Evolutionary conservation across 148 eudicot species (phyloP).

Genomic region (Cornus florida): DNA sequence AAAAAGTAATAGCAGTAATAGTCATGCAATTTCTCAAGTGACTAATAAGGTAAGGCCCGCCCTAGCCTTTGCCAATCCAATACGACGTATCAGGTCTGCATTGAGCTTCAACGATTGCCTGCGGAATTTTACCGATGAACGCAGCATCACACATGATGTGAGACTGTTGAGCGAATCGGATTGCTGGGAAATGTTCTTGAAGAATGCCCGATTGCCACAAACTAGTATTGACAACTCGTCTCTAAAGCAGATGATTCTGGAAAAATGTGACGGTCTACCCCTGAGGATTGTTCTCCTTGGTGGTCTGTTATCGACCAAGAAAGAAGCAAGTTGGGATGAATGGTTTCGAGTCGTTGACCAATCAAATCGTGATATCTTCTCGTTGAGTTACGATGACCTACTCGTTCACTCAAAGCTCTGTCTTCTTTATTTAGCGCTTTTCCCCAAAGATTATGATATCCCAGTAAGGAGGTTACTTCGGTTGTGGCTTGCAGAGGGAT

Average conservation of each 20-base stretch:
- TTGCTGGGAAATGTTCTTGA: constrained; percentile 23
- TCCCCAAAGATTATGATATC: constrained; percentile 39
- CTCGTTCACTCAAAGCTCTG: constrained; percentile 36
- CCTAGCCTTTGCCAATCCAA: too few relatives aligned
- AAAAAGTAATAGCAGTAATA: background rate
- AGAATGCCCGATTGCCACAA: background rate
- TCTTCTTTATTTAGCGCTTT: constrained; percentile 45
- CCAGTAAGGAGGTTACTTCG: constrained; percentile 35
- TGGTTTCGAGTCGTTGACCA: background rate
- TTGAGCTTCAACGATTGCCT: too few relatives aligned
- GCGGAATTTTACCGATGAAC: too few relatives aligned
- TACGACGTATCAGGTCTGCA: too few relatives aligned
- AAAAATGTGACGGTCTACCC: constrained; percentile 23
- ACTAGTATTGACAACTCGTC: background rate
- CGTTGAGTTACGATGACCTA: constrained; percentile 32
- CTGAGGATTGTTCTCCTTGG: constrained; percentile 23
- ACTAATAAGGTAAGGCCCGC: too few relatives aligned
- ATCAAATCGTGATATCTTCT: constrained; percentile 5
- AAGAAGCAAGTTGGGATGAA: constrained; percentile 5
- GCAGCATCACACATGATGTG: too few relatives aligned
- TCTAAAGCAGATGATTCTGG: background rate
- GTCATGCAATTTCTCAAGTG: background rate
- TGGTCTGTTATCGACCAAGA: constrained; percentile 31
- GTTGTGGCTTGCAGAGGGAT: too few relatives aligned
- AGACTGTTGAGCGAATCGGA: background rate